phyloP scores from a whole-genome alignment of 2,329 filamentous ascomycete species.

The Xylariaceae sp. region DNA sequence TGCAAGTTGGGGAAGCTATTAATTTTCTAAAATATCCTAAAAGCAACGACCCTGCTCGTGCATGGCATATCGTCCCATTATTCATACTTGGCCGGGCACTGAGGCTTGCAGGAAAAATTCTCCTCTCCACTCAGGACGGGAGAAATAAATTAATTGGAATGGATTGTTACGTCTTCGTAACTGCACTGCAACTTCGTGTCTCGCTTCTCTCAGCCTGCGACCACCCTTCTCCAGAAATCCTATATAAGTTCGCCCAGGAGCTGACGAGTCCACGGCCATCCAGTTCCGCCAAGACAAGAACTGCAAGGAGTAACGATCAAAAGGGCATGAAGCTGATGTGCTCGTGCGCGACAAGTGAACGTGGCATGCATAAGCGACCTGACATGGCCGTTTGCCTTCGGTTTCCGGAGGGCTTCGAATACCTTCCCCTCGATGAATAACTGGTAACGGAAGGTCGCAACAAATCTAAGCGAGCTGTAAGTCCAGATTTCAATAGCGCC shows the following conservation, averaged over 20 bases:
- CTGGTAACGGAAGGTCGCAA: constrained; percentile 20
- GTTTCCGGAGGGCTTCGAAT: constrained; percentile 19
- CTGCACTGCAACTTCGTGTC: constrained; percentile 22
- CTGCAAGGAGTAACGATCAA: constrained; percentile 9
- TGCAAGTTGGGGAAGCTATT: constrained; percentile 29
- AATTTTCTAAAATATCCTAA: constrained; percentile 41
- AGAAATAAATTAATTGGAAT: constrained; percentile 39
- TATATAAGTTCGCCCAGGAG: constrained; percentile 21
- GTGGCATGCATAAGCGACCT: constrained; percentile 7
- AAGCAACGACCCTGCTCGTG: constrained; percentile 38
- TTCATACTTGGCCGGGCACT: constrained; percentile 14
- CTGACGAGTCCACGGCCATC: constrained; percentile 34
- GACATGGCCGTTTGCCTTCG: too few relatives aligned
- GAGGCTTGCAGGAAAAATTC: constrained; percentile 26
- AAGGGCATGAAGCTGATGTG: constrained; percentile 15
- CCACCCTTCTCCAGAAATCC: background rate
- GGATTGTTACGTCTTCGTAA: constrained; percentile 39
- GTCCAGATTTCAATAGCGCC: constrained; percentile 1
- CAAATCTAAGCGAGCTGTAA: constrained; percentile 23
- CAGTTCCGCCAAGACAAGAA: constrained; percentile 27
- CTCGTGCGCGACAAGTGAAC: background rate
- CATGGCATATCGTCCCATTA: constrained; percentile 29
- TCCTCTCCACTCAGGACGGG: constrained; percentile 18
- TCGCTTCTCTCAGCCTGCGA: constrained; percentile 17
- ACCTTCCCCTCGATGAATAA: constrained; percentile 1